These are phyloP conservation scores for Rhodotorula kratochvilovae DNA, from an alignment of 768 basidiomycete species.

Conservation along the genomic window DNA sequence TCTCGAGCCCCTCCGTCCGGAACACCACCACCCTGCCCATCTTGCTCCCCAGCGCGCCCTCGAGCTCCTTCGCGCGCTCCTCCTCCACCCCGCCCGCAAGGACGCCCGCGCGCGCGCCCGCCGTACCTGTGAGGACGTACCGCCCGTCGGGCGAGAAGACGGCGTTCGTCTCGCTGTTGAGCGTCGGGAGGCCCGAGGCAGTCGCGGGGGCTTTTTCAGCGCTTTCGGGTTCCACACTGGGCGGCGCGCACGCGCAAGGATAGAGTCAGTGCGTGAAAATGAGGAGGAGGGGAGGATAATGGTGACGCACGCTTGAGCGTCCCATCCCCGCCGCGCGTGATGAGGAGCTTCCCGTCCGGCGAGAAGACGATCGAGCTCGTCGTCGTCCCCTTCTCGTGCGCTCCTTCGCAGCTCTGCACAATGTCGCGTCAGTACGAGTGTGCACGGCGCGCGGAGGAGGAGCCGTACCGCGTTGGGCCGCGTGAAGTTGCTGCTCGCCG, in stretches of 20 bases:
- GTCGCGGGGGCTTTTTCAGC: constrained; percentile 82
- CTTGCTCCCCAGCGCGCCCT: constrained; percentile 42
- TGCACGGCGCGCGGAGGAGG: background rate
- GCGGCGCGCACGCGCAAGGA: too few species aligned
- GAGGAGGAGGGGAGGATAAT: too few species aligned
- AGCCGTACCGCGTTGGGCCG: constrained; percentile 54
- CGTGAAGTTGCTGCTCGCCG: constrained; percentile 74
- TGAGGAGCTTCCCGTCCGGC: constrained; percentile 74
- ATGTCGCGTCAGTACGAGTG: background rate
- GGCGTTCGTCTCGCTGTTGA: constrained; percentile 90
- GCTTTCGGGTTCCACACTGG: constrained; percentile 90
- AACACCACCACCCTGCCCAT: constrained; percentile 37
- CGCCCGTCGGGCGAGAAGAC: constrained; percentile 93
- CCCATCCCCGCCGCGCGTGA: constrained; percentile 89
- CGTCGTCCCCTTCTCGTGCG: constrained; percentile 79
- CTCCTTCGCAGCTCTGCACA: constrained; percentile 66
- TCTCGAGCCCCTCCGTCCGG: constrained; percentile 47
- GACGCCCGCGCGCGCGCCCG: constrained; percentile 54
- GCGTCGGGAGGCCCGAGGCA: constrained; percentile 61
- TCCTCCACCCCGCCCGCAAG: background rate
- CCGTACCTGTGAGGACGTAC: constrained; percentile 71
- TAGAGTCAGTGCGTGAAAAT: background rate
- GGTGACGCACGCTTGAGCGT: constrained; percentile 79
- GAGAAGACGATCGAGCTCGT: constrained; percentile 84
- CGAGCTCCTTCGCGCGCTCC: constrained; percentile 59